Percentiles rank a stretch among this genome's conserved stretches.
These are phyloP conservation scores for Ceratocystis harringtonii DNA, from an alignment of 2,329 filamentous ascomycete genomes.

Conservation along the genomic window DNA sequence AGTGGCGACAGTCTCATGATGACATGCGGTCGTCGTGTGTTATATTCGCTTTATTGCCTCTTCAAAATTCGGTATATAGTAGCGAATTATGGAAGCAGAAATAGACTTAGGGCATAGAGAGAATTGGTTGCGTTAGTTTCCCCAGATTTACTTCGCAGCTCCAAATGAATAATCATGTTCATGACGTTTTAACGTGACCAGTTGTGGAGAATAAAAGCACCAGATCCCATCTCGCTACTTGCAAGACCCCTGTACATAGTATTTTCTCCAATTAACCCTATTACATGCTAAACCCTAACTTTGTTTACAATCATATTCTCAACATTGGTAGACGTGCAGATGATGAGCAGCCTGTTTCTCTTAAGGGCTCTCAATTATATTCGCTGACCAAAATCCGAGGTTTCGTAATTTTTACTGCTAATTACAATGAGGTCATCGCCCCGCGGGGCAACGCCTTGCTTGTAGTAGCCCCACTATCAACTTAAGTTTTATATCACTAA, in stretches of 20 bases:
- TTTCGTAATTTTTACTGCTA: no score
- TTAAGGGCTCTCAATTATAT: no score
- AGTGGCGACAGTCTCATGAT: not conserved
- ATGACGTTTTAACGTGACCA: slow-evolving; percentile 6
- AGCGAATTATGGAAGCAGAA: not conserved
- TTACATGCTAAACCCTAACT: not conserved
- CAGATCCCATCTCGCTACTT: slow-evolving; percentile 1
- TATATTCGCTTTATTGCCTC: not conserved
- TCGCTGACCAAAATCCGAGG: no score
- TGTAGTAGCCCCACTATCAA: slow-evolving; percentile 16
- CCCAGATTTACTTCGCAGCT: not conserved
- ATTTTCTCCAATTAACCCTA: slow-evolving; percentile 12
- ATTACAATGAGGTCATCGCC: not conserved
- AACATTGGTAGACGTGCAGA: not conserved
- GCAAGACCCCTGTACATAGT: slow-evolving; percentile 2
- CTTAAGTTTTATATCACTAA: slow-evolving; percentile 4
- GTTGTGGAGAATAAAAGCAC: slow-evolving; percentile 5
- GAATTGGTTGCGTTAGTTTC: not conserved
- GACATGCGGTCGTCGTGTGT: not conserved
- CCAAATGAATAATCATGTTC: not conserved
- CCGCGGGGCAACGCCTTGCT: slow-evolving; percentile 10
- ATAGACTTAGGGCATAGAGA: not conserved
- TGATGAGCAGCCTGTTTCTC: no score
- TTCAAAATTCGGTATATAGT: not conserved
- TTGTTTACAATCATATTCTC: not conserved